Conservation (phyloP, 129 eudicot species). For the Tagetes patula region DNA sequence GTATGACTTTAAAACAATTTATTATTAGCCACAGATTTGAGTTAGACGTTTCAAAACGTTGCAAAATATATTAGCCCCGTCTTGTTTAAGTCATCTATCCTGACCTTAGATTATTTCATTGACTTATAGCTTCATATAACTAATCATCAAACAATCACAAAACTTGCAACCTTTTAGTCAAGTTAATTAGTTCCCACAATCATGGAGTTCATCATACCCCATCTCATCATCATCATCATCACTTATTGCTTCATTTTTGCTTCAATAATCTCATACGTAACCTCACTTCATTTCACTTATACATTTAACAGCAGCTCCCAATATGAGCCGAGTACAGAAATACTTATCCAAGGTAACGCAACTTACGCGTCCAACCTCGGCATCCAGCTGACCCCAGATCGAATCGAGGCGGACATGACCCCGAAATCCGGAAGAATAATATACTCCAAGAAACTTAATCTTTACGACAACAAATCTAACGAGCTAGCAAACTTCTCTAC, state of each 20-base stretch:
- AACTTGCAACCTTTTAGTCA: conserved; percentile 1
- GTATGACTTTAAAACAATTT: neutral
- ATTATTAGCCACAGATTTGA: neutral
- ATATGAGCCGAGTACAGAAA: neutral
- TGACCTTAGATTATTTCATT: neutral
- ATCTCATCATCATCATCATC: neutral
- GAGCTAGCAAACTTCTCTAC: conserved; percentile 40
- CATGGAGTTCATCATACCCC: conserved; percentile 13
- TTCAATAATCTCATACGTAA: conserved; percentile 12
- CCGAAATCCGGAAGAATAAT: conserved; percentile 23
- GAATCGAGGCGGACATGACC: neutral
- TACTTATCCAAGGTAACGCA: neutral
- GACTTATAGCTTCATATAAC: neutral
- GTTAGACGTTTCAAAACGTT: neutral
- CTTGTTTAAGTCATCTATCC: neutral
- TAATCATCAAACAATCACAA: neutral
- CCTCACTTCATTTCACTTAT: conserved; percentile 22
- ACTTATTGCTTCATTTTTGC: conserved; percentile 6
- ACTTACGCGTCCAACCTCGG: conserved; percentile 4
- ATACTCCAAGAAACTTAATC: conserved; percentile 26
- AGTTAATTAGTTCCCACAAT: neutral
- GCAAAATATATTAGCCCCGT: neutral
- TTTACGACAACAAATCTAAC: conserved; percentile 34
- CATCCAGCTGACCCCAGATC: conserved; percentile 32
- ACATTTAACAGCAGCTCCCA: neutral